A percentile compares a stretch with the other conserved stretches of the same genome.
These are phyloP conservation scores for Ananas comosus DNA, from an alignment of 176 grass and related monocot genomes.

Conservation along the genomic window DNA sequence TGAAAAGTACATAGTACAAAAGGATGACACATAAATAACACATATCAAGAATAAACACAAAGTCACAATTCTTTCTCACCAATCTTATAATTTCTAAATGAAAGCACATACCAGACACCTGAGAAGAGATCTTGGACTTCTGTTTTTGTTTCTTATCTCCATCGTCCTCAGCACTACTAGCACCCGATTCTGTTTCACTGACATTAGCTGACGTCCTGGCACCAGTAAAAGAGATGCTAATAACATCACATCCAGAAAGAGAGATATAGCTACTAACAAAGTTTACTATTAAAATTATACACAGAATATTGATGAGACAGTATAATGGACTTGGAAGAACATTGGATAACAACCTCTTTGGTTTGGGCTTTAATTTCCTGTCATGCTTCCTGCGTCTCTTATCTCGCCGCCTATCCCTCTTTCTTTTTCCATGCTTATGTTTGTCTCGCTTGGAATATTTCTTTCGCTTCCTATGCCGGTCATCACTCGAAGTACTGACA, in stretches of 20 bases:
- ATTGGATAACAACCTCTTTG: slow-evolving; percentile 39
- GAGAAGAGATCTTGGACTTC: slow-evolving; percentile 57
- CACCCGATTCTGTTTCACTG: slow-evolving; percentile 37
- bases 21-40: not conserved
- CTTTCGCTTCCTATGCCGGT: slow-evolving; percentile 51
- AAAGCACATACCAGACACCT: slow-evolving; percentile 52
- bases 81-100: not conserved
- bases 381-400: slow-evolving; percentile 68
- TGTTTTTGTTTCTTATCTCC: slow-evolving; percentile 34
- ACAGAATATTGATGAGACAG: not conserved
- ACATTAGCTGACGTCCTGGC: slow-evolving; percentile 44
- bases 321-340: not conserved
- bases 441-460: slow-evolving; percentile 61
- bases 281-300: not conserved
- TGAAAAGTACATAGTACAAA: slow-evolving; percentile 20
- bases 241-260: not conserved
- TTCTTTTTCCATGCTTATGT: slow-evolving; percentile 61
- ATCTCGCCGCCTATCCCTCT: slow-evolving; percentile 58
- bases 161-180: slow-evolving; percentile 45
- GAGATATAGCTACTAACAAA: not conserved
- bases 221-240: slow-evolving; percentile 10
- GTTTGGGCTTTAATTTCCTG: slow-evolving; percentile 66
- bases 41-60: not conserved
- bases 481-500: slow-evolving; percentile 89
- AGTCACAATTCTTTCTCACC: not conserved